Conservation (phyloP, 352 stramenopile genomes). For the Phytophthora melonis region DNA sequence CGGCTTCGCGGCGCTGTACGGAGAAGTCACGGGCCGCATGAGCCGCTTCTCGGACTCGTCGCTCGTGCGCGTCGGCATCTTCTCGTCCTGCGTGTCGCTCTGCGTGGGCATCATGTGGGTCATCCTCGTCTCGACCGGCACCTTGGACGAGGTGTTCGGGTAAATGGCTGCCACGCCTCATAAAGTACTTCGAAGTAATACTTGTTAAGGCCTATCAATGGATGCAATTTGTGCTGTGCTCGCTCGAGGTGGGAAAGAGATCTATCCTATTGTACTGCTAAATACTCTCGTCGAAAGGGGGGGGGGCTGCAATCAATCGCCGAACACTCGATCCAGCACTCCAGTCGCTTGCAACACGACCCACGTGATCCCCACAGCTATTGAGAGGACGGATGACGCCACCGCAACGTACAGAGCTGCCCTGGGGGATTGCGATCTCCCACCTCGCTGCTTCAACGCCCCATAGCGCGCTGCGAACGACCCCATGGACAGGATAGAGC, state of each 20-base stretch:
- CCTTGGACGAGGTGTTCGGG: conserved; percentile 75
- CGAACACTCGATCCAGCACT: conserved; percentile 72
- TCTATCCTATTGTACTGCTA: too few species aligned
- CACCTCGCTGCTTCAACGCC: conserved; percentile 51
- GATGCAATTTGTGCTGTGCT: too few species aligned
- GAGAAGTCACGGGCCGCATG: conserved; percentile 69
- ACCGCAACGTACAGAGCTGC: conserved; percentile 60
- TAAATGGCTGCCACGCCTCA: conserved; percentile 21
- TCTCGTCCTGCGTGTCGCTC: conserved; percentile 76
- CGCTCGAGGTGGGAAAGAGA: too few species aligned
- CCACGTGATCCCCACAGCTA: conserved; percentile 75
- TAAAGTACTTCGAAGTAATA: not conserved
- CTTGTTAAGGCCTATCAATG: too few species aligned
- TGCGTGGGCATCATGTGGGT: conserved; percentile 78
- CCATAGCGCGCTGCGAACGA: conserved; percentile 87
- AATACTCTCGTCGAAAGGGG: too few species aligned
- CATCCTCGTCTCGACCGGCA: conserved; percentile 69
- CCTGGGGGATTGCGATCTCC: conserved; percentile 33
- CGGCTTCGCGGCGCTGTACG: conserved; percentile 83
- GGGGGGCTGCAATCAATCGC: conserved; percentile 16
- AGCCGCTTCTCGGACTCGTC: conserved; percentile 66
- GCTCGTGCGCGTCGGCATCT: conserved; percentile 68
- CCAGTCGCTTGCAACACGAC: conserved; percentile 72
- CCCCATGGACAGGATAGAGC: conserved; percentile 90
- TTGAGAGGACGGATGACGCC: conserved; percentile 62